Conservation (phyloP, 108 stramenopile species). For the Skeletonema grethae region DNA sequence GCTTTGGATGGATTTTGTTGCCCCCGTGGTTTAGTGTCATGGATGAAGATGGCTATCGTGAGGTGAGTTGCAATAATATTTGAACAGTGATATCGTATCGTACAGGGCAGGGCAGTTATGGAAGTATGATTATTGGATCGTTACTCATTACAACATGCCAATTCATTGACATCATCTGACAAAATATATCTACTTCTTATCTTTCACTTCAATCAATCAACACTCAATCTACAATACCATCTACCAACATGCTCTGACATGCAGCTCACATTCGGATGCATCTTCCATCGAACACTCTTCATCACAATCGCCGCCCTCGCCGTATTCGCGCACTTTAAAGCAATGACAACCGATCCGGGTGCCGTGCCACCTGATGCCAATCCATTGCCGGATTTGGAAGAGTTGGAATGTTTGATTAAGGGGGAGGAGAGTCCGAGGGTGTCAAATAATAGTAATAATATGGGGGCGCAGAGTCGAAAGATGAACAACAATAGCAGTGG, state of each 20-base stretch:
- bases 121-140: constrained; percentile 2
- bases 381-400: constrained; percentile 54
- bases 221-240: too few species aligned
- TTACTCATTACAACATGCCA: not conserved
- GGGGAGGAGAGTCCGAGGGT: constrained; percentile 13
- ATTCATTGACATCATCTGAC: not conserved
- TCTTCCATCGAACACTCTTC: constrained; percentile 66
- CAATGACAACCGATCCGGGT: constrained; percentile 94
- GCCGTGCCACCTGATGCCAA: constrained; percentile 86
- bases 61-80: too few species aligned
- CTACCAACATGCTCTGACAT: too few species aligned
- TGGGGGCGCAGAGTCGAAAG: too few species aligned
- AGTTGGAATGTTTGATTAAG: constrained; percentile 27
- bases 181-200: too few species aligned
- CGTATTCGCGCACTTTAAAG: constrained; percentile 70
- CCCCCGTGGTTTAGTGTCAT: constrained; percentile 82
- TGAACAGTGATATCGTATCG: too few species aligned
- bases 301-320: constrained; percentile 65
- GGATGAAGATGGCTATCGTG: constrained; percentile 55
- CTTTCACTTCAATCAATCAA: constrained; percentile 13
- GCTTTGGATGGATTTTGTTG: constrained; percentile 67
- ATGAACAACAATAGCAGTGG: not conserved
- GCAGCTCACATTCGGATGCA: constrained; percentile 55
- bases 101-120: not conserved
- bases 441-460: too few species aligned